A percentile compares a stretch with the other conserved stretches of the same genome.
These are phyloP conservation scores for Rhizophora apiculata DNA, from an alignment of 345 rosid genomes.

Conservation along the genomic window DNA sequence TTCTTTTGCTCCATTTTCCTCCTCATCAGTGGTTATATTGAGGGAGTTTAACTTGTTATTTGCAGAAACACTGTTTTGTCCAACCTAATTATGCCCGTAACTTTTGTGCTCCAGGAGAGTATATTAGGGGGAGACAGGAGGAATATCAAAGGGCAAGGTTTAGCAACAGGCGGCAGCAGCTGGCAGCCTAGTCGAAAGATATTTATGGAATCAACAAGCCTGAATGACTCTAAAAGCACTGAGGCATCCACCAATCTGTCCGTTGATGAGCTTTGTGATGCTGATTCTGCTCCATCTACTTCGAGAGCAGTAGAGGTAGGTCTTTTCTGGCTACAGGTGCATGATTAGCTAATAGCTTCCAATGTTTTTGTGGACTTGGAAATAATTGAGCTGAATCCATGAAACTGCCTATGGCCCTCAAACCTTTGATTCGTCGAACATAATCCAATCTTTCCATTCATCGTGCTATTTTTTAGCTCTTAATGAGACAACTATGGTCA, in stretches of 20 bases:
- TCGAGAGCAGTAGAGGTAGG: conserved; percentile 82
- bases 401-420: not conserved
- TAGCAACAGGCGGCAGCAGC: conserved; percentile 64
- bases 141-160: conserved; percentile 63
- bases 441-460: not conserved
- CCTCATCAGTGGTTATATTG: no score
- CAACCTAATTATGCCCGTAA: not conserved
- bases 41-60: no score
- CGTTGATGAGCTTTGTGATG: conserved; percentile 61
- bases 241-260: conserved; percentile 64
- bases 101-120: conserved; percentile 49
- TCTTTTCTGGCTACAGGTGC: not conserved
- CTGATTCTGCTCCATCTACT: conserved; percentile 74
- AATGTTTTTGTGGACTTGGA: not conserved
- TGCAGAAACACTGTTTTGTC: no score
- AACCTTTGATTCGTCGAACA: not conserved
- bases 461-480: not conserved
- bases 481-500: conserved; percentile 9
- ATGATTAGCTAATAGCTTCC: not conserved
- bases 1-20: no score
- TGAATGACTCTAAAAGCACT: conserved; percentile 63
- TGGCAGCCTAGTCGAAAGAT: conserved; percentile 68
- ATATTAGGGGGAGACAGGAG: conserved; percentile 66
- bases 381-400: not conserved
- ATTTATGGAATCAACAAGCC: conserved; percentile 52